Evolutionary conservation across 257 asterid species (phyloP), one percentile per base, ranked within the genome.

Genomic region (Ilex asprella): DNA sequence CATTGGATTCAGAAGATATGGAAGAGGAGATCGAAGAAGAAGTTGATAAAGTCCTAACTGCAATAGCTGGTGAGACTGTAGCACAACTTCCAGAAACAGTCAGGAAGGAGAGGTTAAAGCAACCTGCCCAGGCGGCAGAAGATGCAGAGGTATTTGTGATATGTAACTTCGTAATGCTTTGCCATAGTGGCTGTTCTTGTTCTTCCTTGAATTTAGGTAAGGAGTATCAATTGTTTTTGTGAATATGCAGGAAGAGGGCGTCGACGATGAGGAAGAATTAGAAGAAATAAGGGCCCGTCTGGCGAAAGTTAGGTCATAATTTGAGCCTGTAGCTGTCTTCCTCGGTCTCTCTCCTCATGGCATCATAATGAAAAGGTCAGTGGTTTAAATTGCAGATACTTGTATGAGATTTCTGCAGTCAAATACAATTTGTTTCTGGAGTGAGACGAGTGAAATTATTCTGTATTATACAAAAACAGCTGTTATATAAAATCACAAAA

Each of bases 21-120:
- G 97, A 89, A 73, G 97, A 89, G 73, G 99, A 89, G 77, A 89
- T 88, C 0, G 99, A 93, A 73, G 99, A 89, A 78, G 99, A 89
- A 80, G 81, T 93, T 27, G 99, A 93, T 7, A 93, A 87, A 76
- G 96, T 93, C 55, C 73, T 93, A 39, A 84, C 92, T 9, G 94
- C 87, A 44, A 84, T 93, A 71, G 97, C 97, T 57, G 99, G 97
- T 59, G 99, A 93, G 73, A 85, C 99, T 56, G 88, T 94, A 54
- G 94, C 93, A 47, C 86, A 84, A 60, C 95, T 93, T 78, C 97
- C 99, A 13, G 85, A 85, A 71, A 88, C 97, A 50, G 79, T 66
- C 57, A 83, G 96, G 75, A 89, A 80, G 80, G 78, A 85, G 82
- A 89, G 79, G 64, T 69, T 78, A 67, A 89, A 93, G 86, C 96